Conservation (phyloP, 2,329 filamentous ascomycete genomes). For the Botryotinia narcissicola region DNA sequence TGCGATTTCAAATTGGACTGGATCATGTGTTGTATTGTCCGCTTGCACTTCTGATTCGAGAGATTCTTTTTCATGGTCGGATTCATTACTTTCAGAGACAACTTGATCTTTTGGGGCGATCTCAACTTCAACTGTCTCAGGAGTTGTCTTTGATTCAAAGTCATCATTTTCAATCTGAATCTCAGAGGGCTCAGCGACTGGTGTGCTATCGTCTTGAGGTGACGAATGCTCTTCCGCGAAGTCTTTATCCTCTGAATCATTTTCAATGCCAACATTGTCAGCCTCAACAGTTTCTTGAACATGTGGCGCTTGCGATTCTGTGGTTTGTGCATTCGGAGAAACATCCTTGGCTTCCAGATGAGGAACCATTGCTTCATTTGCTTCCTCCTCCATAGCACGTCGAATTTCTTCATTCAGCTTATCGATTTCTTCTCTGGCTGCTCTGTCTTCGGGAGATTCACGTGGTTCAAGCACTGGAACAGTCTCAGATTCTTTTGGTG, state of each 20-base stretch:
- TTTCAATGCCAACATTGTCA: background rate
- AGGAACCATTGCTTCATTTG: background rate
- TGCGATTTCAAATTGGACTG: background rate
- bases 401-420: conserved; percentile 18
- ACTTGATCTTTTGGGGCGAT: background rate
- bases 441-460: conserved; percentile 10
- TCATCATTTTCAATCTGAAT: background rate
- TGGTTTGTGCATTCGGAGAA: too few relatives aligned
- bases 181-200: background rate
- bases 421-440: conserved; percentile 17
- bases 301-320: background rate
- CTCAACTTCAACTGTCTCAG: background rate
- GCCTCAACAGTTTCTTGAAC: background rate
- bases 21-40: background rate
- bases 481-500: background rate
- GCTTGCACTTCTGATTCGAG: background rate
- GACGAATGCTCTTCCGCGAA: background rate
- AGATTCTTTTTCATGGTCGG: background rate
- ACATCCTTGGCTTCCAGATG: background rate
- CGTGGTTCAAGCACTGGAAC: background rate
- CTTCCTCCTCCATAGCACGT: conserved; percentile 19
- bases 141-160: background rate
- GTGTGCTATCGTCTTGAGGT: background rate
- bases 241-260: background rate
- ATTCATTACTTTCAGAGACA: background rate